Conservation (phyloP, 2,329 filamentous ascomycete genomes). For the Didymella pomorum region DNA sequence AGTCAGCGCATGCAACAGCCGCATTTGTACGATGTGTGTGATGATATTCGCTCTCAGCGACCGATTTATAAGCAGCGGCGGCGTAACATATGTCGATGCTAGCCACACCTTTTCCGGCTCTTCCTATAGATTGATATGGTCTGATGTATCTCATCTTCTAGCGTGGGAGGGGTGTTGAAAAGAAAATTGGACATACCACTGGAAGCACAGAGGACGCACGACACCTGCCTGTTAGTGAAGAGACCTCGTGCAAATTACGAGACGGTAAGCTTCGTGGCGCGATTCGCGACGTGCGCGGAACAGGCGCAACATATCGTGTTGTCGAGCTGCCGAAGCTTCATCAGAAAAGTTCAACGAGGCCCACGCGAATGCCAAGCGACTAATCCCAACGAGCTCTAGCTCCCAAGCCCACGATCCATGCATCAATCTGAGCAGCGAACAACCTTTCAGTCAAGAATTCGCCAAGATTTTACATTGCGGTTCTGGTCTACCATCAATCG, state of each 20-base stretch:
- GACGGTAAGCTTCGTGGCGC: too few species aligned
- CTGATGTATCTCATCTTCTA: constrained; percentile 50
- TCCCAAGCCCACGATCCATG: background rate
- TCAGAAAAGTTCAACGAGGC: constrained; percentile 15
- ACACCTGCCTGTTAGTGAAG: background rate
- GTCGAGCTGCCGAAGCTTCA: constrained; percentile 6
- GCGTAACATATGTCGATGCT: constrained; percentile 59
- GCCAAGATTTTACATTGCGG: background rate
- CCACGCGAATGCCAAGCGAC: constrained; percentile 3
- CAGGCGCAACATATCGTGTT: constrained; percentile 12
- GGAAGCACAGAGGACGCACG: background rate
- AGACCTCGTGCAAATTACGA: background rate
- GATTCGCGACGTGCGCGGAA: background rate
- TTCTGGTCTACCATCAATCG: background rate
- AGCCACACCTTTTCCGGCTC: constrained; percentile 62
- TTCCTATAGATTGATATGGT: constrained; percentile 56
- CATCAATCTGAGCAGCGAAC: background rate
- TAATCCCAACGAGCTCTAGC: constrained; percentile 4
- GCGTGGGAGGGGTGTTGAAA: constrained; percentile 19
- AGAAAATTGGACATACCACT: constrained; percentile 12
- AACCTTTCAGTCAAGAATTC: background rate
- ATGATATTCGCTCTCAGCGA: constrained; percentile 49
- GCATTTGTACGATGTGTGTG: constrained; percentile 10
- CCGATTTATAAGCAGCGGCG: constrained; percentile 61
- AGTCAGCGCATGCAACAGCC: constrained; percentile 19